Conservation (phyloP, 148 eudicot genomes). For the Mesembryanthemum crystallinum region DNA sequence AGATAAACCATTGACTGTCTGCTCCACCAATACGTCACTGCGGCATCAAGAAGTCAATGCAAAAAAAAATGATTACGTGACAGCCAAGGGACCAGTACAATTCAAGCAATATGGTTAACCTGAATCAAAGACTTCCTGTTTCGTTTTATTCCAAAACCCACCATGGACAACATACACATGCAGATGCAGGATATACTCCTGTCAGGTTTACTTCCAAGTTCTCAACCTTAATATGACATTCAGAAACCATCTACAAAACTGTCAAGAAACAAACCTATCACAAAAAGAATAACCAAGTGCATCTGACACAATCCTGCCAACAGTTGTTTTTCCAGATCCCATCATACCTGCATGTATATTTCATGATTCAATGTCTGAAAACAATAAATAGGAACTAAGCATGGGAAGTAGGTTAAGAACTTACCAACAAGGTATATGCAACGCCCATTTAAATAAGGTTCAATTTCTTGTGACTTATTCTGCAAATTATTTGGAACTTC, state of each 20-base stretch:
- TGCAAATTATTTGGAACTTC: slow-evolving; percentile 40
- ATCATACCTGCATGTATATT: slow-evolving; percentile 71
- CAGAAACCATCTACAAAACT: background rate
- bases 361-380: background rate
- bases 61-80: slow-evolving; percentile 6
- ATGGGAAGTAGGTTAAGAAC: slow-evolving; percentile 28
- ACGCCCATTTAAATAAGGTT: slow-evolving; percentile 57
- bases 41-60: slow-evolving; percentile 29
- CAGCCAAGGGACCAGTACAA: background rate
- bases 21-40: slow-evolving; percentile 74
- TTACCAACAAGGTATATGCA: slow-evolving; percentile 95
- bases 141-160: background rate
- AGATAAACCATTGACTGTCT: slow-evolving; percentile 55
- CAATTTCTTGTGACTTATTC: slow-evolving; percentile 65
- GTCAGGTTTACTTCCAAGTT: background rate
- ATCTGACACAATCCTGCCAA: slow-evolving; percentile 80
- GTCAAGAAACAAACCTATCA: slow-evolving; percentile 56
- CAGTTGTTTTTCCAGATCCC: slow-evolving; percentile 98
- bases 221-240: background rate
- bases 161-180: background rate
- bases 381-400: background rate
- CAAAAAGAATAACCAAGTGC: slow-evolving; percentile 73
- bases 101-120: background rate
- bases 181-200: background rate
- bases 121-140: background rate